These are phyloP conservation scores for Saccharomyces hybrid DNA, from an alignment of 1,139 yeast genomes.

Conservation along the genomic window DNA sequence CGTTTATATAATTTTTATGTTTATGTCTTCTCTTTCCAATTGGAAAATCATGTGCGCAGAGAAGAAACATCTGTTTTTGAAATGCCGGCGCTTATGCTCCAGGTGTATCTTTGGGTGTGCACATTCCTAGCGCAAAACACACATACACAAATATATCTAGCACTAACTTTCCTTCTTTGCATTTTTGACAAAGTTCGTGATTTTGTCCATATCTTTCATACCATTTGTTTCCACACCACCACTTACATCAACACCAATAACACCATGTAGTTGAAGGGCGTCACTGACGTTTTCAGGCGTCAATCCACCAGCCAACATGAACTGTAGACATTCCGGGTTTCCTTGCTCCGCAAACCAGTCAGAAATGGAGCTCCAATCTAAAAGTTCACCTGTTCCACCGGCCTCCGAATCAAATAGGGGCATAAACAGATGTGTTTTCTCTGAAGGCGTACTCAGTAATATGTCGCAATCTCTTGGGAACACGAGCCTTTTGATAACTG, in stretches of 20 bases:
- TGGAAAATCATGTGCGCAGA: too few species aligned
- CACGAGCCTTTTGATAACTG: conserved; percentile 68
- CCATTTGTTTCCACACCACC: conserved; percentile 89
- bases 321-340: conserved; percentile 38
- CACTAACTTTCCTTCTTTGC: conserved; percentile 33
- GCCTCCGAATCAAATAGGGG: conserved; percentile 78
- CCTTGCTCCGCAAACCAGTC: conserved; percentile 30
- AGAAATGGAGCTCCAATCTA: conserved; percentile 57
- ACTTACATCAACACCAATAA: conserved; percentile 88
- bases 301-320: conserved; percentile 83
- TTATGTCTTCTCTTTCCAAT: conserved; percentile 13
- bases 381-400: conserved; percentile 82
- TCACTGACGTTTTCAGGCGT: conserved; percentile 58
- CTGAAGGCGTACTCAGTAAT: conserved; percentile 12
- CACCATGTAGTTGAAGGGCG: conserved; percentile 45
- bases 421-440: conserved; percentile 36
- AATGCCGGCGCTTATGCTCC: conserved; percentile 5
- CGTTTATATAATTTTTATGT: too few species aligned
- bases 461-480: conserved; percentile 47
- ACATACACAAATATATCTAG: not conserved
- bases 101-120: conserved; percentile 34
- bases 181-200: conserved; percentile 47
- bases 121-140: not conserved
- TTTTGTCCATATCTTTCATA: conserved; percentile 56
- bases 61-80: too few species aligned